A percentile compares a stretch with the other conserved stretches of the same genome.
Evolutionary conservation across 2,329 filamentous ascomycete species (phyloP).

Genomic region (Davidsoniella neocaledoniae): DNA sequence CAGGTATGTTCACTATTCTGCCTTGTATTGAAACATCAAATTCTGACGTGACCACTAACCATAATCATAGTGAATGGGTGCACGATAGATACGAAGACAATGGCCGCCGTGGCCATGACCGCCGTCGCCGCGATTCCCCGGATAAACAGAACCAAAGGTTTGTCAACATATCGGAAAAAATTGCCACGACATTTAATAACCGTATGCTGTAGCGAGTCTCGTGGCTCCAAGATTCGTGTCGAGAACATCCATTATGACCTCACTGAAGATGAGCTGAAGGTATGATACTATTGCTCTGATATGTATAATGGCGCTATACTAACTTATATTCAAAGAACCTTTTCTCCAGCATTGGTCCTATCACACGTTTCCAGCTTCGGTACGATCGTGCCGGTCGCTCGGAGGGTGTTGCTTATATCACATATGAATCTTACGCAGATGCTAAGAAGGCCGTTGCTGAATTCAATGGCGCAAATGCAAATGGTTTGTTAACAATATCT

Average conservation of each 20-base stretch:
- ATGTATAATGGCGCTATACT: background rate
- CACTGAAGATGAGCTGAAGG: slow-evolving; percentile 66
- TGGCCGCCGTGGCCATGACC: slow-evolving; percentile 30
- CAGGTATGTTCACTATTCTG: slow-evolving; percentile 33
- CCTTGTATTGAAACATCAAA: background rate
- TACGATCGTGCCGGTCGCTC: slow-evolving; percentile 85
- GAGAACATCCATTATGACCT: slow-evolving; percentile 90
- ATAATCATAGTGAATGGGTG: slow-evolving; percentile 60
- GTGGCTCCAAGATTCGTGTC: slow-evolving; percentile 58
- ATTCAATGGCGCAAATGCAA: slow-evolving; percentile 81
- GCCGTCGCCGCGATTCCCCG: slow-evolving; percentile 24
- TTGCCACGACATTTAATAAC: background rate
- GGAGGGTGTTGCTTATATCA: slow-evolving; percentile 69
- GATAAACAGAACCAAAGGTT: slow-evolving; percentile 8
- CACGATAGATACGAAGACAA: slow-evolving; percentile 78
- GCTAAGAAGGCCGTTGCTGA: slow-evolving; percentile 60
- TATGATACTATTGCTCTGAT: slow-evolving; percentile 22
- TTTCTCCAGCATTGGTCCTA: slow-evolving; percentile 60
- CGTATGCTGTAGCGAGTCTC: slow-evolving; percentile 26
- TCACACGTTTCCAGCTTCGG: slow-evolving; percentile 50
- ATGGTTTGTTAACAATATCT: slow-evolving; percentile 31
- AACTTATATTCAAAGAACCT: slow-evolving; percentile 23
- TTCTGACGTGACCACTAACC: background rate
- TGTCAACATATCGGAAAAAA: background rate
- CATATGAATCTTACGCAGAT: slow-evolving; percentile 54